Base-by-base conservation (phyloP, 345 rosid species). In the Adansonia digitata region DNA sequence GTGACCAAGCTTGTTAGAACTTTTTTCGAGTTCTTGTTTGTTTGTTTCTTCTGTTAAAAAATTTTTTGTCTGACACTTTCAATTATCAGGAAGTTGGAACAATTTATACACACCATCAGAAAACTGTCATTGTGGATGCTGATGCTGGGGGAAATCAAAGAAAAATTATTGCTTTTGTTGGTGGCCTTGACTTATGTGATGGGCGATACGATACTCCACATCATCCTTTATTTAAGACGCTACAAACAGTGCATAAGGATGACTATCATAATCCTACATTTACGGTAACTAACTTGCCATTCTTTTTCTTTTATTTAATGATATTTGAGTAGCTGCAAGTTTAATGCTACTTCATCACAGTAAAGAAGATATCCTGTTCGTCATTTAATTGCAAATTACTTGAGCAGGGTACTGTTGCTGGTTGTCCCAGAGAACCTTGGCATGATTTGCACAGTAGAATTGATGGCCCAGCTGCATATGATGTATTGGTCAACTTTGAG, bases 401-500 rank as follows among this genome's bases (percentile, higher is more conserved):
- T 77, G 81, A 53, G 57, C 81, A 94, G 98, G 97, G 93, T 72
- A 83, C 68, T 77, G 69, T 81, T 40, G 75, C 82, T n/a, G 95
- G 97, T 59, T 88, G 94, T 70, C 97, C 97, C 62, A 85, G 98
- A 83, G 98, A 92, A 78, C 92, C 98, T 29, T 94, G 98, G 98
- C 98, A 94, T 85, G 98, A 94, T 85, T 75, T 94, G 86, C 98
- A 94, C 86, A 56, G 88, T 73, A 90, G 64, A 86, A 91, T 94
- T 79, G 97, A 92, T 86, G 98, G 98, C 69, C 98, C 98, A 66
- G 98, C 98, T 56, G 98, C 98, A 10, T 94, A 94, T 76, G 98
- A 94, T 75, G 93, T 94, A 61, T 83, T 94, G 68, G 82, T 87
- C n/a, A 94, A 91, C 85, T 94, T 94, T 79, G 93, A 92, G 87